These are phyloP conservation scores for Secale cereale DNA, from an alignment of 176 grass and related monocot genomes.

Conservation along the genomic window DNA sequence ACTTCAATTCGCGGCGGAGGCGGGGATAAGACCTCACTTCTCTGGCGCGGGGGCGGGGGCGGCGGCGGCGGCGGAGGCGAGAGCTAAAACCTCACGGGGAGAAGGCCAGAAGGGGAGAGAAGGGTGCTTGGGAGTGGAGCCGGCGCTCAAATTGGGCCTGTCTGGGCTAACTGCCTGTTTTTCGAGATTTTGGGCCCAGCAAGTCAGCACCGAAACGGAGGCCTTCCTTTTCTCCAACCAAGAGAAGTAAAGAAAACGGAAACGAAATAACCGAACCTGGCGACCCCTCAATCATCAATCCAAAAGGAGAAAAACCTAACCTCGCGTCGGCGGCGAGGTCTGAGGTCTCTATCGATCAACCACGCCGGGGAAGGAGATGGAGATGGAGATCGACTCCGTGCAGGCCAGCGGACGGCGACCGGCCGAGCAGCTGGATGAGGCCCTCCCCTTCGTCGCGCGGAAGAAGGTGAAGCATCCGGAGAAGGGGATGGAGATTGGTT, in stretches of 20 bases:
- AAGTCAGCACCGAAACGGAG: neutral
- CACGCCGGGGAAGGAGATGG: neutral
- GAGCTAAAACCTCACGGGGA: conserved; percentile 26
- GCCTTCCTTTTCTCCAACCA: too few relatives aligned
- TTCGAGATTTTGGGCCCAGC: neutral
- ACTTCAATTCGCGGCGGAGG: neutral
- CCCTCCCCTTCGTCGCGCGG: neutral
- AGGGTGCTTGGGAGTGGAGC: neutral
- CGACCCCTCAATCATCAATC: too few relatives aligned
- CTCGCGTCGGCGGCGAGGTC: neutral
- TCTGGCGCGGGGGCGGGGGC: neutral
- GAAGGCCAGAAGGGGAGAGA: neutral
- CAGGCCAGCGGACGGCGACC: neutral
- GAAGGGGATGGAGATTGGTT: neutral
- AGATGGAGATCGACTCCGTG: neutral
- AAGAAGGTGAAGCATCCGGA: neutral
- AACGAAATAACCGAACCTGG: neutral
- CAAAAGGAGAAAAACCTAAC: neutral
- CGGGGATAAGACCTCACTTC: neutral
- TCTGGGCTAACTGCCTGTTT: neutral
- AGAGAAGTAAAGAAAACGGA: neutral
- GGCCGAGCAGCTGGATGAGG: neutral
- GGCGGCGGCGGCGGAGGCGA: neutral
- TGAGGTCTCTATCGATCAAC: neutral
- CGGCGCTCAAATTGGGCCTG: neutral